Conservation (phyloP, 23 red algal genomes). For the Gracilaria gracilis region DNA sequence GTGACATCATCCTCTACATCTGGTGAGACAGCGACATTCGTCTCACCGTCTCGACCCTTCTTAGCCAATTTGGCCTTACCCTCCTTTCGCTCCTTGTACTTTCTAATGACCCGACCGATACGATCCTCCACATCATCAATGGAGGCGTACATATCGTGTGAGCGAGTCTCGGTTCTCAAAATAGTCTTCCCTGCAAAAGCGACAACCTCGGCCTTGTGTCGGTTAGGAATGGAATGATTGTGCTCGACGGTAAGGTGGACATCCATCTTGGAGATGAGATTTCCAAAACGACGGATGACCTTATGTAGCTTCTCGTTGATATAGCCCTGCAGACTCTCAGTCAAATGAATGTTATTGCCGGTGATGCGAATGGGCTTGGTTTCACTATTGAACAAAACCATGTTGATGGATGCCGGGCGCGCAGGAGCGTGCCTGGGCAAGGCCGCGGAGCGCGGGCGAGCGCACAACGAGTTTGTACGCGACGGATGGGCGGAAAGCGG, state of each 20-base stretch:
- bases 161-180: slow-evolving; percentile 75
- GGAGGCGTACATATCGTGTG: slow-evolving; percentile 81
- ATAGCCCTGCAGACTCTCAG: slow-evolving; percentile 75
- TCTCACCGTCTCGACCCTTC: slow-evolving; percentile 10
- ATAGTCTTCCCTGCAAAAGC: slow-evolving; percentile 81
- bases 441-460: slow-evolving; percentile 13
- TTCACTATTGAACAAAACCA: slow-evolving; percentile 52
- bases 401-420: neutral
- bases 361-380: slow-evolving; percentile 72
- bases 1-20: slow-evolving; percentile 33
- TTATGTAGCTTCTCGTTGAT: slow-evolving; percentile 92
- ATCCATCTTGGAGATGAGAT: slow-evolving; percentile 80
- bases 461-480: slow-evolving; percentile 12
- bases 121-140: slow-evolving; percentile 86
- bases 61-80: neutral
- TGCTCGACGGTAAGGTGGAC: slow-evolving; percentile 95
- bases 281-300: slow-evolving; percentile 55
- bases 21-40: neutral
- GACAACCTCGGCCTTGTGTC: slow-evolving; percentile 86
- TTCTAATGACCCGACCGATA: slow-evolving; percentile 83
- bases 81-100: slow-evolving; percentile 91
- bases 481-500: neutral
- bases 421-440: neutral
- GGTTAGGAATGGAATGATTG: slow-evolving; percentile 82
- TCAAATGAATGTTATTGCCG: slow-evolving; percentile 95